Evolutionary conservation across 1,284 basidiomycete genomes (phyloP).

Genomic region (Leucocoprinus gongylophorus): DNA sequence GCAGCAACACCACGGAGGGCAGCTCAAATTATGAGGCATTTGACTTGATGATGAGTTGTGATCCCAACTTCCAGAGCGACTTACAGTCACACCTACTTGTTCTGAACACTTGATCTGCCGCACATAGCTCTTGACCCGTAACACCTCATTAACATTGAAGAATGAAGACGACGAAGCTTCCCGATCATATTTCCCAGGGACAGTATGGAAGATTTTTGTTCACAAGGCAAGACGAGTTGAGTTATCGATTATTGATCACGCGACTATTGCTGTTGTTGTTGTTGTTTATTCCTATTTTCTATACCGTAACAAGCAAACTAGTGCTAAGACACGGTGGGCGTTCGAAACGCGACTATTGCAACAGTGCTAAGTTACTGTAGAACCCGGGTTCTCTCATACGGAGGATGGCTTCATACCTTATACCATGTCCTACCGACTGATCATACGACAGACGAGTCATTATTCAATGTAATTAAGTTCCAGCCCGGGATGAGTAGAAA

Average conservation of each 20-base stretch:
- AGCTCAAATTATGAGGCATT: slow-evolving; percentile 43
- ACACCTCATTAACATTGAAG: slow-evolving; percentile 54
- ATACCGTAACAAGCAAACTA: too few species aligned
- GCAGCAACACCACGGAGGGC: slow-evolving; percentile 37
- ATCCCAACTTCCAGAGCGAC: slow-evolving; percentile 57
- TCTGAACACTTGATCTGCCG: slow-evolving; percentile 25
- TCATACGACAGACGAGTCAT: slow-evolving; percentile 46
- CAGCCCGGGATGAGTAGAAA: slow-evolving; percentile 45
- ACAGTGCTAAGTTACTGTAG: slow-evolving; percentile 17
- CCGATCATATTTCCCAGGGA: slow-evolving; percentile 52
- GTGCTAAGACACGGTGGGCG: too few species aligned
- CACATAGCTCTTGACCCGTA: slow-evolving; percentile 46
- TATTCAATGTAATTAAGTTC: slow-evolving; percentile 51
- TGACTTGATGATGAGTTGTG: slow-evolving; percentile 54
- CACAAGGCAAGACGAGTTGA: slow-evolving; percentile 37
- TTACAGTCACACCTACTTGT: slow-evolving; percentile 48
- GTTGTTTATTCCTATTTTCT: too few species aligned
- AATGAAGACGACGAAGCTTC: slow-evolving; percentile 59
- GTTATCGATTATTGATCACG: slow-evolving; percentile 35
- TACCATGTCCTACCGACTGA: slow-evolving; percentile 20
- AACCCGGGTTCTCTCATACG: slow-evolving; percentile 21
- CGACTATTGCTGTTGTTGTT: slow-evolving; percentile 26
- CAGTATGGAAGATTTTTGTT: slow-evolving; percentile 48
- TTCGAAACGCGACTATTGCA: too few species aligned
- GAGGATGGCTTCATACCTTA: slow-evolving; percentile 24